A percentile compares a stretch with the other conserved stretches of the same genome.
Evolutionary conservation across 192 early-diverging fungal species (phyloP).

Genomic region (Rhizophlyctis rosea): DNA sequence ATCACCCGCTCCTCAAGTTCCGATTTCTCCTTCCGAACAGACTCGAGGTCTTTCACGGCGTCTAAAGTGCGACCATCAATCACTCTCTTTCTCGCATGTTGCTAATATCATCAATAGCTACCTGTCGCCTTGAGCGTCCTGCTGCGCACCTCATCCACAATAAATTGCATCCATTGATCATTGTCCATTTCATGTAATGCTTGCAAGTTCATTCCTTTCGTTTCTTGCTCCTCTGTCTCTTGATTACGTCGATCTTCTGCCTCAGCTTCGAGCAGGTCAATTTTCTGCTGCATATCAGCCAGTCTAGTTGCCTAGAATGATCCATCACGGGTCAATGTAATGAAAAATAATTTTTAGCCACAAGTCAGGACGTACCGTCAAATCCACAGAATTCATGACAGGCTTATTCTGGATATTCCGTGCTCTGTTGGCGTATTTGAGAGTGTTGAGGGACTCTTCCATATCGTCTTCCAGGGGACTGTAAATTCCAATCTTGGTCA

Average conservation of each 20-base stretch:
- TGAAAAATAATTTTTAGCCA: too few species aligned
- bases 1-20: background rate
- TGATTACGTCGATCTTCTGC: constrained; percentile 2
- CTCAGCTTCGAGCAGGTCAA: constrained; percentile 32
- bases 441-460: constrained; percentile 89
- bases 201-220: background rate
- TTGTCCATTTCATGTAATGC: constrained; percentile 29
- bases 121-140: constrained; percentile 41
- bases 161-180: constrained; percentile 32
- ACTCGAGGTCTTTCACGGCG: constrained; percentile 33
- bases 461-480: constrained; percentile 75
- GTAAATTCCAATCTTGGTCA: constrained; percentile 48
- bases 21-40: background rate
- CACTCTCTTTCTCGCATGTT: background rate
- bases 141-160: constrained; percentile 42
- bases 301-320: constrained; percentile 24
- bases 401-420: constrained; percentile 55
- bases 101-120: constrained; percentile 6
- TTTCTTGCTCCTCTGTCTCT: background rate
- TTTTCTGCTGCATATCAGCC: constrained; percentile 33
- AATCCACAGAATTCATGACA: constrained; percentile 40
- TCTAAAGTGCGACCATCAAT: constrained; percentile 14
- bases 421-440: constrained; percentile 73
- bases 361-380: too few species aligned
- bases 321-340: too few species aligned